These are phyloP conservation scores for Xylaria hypoxylon DNA, from an alignment of 2,329 filamentous ascomycete species.

Conservation along the genomic window DNA sequence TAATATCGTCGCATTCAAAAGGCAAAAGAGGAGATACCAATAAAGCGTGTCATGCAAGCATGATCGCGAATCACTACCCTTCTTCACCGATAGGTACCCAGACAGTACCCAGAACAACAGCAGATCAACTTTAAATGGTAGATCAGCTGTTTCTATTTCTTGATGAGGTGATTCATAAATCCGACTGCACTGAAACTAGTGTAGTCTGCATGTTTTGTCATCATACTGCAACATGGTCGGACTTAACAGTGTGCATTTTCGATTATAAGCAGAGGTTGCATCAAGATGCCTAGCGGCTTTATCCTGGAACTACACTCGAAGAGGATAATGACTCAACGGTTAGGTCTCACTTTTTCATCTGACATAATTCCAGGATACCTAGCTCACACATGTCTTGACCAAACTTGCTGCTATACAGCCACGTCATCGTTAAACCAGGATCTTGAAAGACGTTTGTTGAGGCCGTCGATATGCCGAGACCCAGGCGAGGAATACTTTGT, in stretches of 20 bases:
- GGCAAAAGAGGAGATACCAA: background rate
- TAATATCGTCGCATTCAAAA: background rate
- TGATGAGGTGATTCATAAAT: background rate
- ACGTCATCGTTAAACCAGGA: slow-evolving; percentile 3
- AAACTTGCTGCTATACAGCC: background rate
- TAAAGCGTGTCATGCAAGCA: slow-evolving; percentile 18
- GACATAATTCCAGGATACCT: slow-evolving; percentile 5
- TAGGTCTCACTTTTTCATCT: slow-evolving; percentile 26
- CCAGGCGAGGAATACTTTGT: background rate
- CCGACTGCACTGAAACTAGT: background rate
- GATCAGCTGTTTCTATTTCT: slow-evolving; percentile 14
- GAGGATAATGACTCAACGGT: slow-evolving; percentile 15
- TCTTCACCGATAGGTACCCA: background rate
- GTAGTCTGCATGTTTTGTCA: slow-evolving; percentile 25
- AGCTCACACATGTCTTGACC: background rate
- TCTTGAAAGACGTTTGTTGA: background rate
- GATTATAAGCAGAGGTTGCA: slow-evolving; percentile 23
- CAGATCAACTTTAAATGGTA: background rate
- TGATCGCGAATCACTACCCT: slow-evolving; percentile 34
- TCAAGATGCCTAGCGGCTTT: slow-evolving; percentile 11
- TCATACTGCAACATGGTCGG: background rate
- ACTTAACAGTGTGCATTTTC: slow-evolving; percentile 13
- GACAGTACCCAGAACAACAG: slow-evolving; percentile 6
- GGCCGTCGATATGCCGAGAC: slow-evolving; percentile 12
- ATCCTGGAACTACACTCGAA: slow-evolving; percentile 11